A percentile compares a stretch with the other conserved stretches of the same genome.
Evolutionary conservation across 805 yeast genomes (phyloP).

Genomic region (Teunomyces atbi): DNA sequence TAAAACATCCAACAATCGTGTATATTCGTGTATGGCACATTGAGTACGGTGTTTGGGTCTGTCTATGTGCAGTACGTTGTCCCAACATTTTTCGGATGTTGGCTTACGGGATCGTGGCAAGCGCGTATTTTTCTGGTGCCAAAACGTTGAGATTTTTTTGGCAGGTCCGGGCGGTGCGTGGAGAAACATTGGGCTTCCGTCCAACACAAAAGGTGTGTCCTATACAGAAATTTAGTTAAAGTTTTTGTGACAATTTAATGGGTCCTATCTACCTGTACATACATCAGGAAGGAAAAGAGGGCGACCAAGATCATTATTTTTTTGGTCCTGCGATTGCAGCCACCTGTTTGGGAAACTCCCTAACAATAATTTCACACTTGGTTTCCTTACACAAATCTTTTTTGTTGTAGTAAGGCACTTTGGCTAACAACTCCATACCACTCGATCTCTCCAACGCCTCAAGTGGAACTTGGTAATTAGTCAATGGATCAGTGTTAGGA

Average conservation of each 20-base stretch:
- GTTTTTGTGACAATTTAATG: not conserved
- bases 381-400: conserved; percentile 77
- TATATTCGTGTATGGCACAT: not conserved
- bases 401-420: conserved; percentile 55
- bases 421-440: conserved; percentile 77
- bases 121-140: not conserved
- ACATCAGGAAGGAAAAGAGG: not conserved
- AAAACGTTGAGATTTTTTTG: not conserved
- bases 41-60: conserved; percentile 2
- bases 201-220: not conserved
- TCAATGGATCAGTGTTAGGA: conserved; percentile 66
- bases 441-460: conserved; percentile 85
- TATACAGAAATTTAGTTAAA: not conserved
- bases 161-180: not conserved
- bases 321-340: not conserved
- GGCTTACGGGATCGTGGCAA: not conserved
- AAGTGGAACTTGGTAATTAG: conserved; percentile 79
- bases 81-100: conserved; percentile 3
- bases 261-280: not conserved
- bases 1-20: conserved; percentile 3
- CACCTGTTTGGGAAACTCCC: conserved; percentile 64
- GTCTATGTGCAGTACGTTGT: not conserved
- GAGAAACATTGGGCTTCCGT: not conserved
- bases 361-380: conserved; percentile 72
- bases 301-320: not conserved